Base-by-base conservation (phyloP, 2,329 filamentous ascomycete genomes). In the Hypoxylon rubiginosum region DNA sequence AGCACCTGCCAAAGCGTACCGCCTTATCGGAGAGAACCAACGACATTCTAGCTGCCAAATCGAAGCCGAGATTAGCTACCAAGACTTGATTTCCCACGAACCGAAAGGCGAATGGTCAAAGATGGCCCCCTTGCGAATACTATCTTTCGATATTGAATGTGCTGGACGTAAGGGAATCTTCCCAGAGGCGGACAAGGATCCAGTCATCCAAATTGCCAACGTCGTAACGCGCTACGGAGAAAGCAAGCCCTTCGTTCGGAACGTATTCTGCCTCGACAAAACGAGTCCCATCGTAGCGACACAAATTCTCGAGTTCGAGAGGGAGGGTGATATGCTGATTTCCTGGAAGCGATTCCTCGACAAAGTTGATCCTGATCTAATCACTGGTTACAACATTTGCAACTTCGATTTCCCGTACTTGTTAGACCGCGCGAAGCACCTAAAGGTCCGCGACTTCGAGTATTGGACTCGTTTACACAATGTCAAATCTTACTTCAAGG, bases 371-470 rank as follows among this genome's bases (percentile, higher is more conserved):
- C 95, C 96, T 0, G 96, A 99, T 81, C 92, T 99, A 70, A 97
- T 99, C 75, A 99, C 97, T 59, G 96, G 96, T 49, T 99, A 99
- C 89, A 99, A 99, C 79, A 99, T 97, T 81, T 84, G 92, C 76
- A 99, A 99, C 81, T 99, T 99, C 80, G 96, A 99, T 83, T 98
- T 99, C 70, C 95, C 95, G 0, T 99, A 99, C 76, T 87, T 99
- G 0, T 85, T 99, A 10, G 92, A 97, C 60, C 89, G 96, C 49
- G 96, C 94, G 9, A 92, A 87, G 70, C 90, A 97, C 76, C 84
- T 99, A 28, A 97, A 96, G 74, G 88, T 93, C 39, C 79, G 79
- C 1, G 87, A 86, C 0, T 99, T 99, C 71, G 92, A 96, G 6
- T 95, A 91, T 78, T 97, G 93, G 93, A 90, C 94, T 21, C 88